These are phyloP conservation scores for Blastocystis sp. DNA, from an alignment of 352 stramenopile species.

Conservation along the genomic window DNA sequence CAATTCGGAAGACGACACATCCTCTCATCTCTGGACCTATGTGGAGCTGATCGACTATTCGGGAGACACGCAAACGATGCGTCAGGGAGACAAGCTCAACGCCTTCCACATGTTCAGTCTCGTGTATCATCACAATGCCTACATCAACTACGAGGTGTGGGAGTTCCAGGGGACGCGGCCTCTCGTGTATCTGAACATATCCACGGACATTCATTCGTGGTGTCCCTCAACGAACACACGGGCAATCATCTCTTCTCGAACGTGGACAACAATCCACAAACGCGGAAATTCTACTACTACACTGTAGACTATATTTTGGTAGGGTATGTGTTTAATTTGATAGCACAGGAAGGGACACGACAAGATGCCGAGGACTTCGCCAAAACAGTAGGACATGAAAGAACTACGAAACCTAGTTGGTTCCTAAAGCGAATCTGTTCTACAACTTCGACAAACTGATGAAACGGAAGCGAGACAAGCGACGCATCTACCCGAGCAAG, in stretches of 20 bases:
- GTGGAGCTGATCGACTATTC: slow-evolving; percentile 43
- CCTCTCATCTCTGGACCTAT: neutral
- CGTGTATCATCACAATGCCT: slow-evolving; percentile 53
- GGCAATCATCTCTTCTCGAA: slow-evolving; percentile 48
- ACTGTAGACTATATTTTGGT: slow-evolving; percentile 16
- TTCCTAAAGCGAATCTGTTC: slow-evolving; percentile 32
- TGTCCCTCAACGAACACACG: neutral
- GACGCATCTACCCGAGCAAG: slow-evolving; percentile 31
- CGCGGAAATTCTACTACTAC: slow-evolving; percentile 24
- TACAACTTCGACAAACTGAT: neutral
- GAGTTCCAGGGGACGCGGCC: neutral
- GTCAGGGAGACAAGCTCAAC: slow-evolving; percentile 35
- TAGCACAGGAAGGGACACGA: neutral
- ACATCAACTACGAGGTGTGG: slow-evolving; percentile 50
- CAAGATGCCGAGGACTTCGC: slow-evolving; percentile 28
- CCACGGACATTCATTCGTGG: neutral
- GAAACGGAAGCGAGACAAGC: neutral
- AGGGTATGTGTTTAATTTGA: neutral
- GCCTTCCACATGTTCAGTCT: slow-evolving; percentile 10
- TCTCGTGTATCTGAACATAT: slow-evolving; percentile 48
- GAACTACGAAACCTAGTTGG: neutral
- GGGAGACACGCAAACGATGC: slow-evolving; percentile 36
- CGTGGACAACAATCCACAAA: slow-evolving; percentile 41
- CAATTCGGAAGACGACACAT: too few species aligned
- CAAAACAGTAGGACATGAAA: neutral